Evolutionary conservation across 2,329 filamentous ascomycete species (phyloP).

Genomic region (Xylaria multiplex): DNA sequence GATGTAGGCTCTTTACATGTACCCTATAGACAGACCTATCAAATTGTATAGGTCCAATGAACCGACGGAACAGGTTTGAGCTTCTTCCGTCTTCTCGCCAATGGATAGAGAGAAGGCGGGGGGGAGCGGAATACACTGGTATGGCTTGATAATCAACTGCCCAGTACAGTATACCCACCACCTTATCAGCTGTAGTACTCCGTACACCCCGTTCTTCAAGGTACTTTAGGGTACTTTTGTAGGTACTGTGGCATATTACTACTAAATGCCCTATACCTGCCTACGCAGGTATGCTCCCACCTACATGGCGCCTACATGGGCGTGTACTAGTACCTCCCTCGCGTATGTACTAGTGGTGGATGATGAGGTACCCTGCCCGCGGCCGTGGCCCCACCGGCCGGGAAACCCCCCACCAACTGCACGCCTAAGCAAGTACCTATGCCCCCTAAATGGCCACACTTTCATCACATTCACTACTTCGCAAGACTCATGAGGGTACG

Average conservation of each 20-base stretch:
- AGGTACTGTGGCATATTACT: no score
- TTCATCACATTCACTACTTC: not conserved
- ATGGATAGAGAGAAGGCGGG: not conserved
- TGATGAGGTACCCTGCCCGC: conserved; percentile 15
- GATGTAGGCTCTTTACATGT: no score
- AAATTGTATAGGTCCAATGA: no score
- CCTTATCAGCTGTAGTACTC: not conserved
- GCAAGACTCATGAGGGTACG: no score
- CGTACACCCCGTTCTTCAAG: no score
- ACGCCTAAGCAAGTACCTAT: no score
- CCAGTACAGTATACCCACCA: not conserved
- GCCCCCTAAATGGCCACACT: conserved; percentile 20
- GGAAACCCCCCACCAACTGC: conserved; percentile 9
- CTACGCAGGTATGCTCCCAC: not conserved
- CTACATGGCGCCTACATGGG: not conserved
- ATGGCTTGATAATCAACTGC: conserved; percentile 32
- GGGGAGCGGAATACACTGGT: not conserved
- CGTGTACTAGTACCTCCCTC: not conserved
- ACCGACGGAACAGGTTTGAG: not conserved
- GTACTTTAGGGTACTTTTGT: no score
- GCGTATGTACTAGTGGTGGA: not conserved
- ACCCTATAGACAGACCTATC: no score
- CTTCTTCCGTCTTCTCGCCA: conserved; percentile 11
- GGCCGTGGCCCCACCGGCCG: conserved; percentile 15
- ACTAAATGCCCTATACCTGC: no score